phyloP scores from a whole-genome alignment of 768 basidiomycete genomes.

The Amanita thiersii region DNA sequence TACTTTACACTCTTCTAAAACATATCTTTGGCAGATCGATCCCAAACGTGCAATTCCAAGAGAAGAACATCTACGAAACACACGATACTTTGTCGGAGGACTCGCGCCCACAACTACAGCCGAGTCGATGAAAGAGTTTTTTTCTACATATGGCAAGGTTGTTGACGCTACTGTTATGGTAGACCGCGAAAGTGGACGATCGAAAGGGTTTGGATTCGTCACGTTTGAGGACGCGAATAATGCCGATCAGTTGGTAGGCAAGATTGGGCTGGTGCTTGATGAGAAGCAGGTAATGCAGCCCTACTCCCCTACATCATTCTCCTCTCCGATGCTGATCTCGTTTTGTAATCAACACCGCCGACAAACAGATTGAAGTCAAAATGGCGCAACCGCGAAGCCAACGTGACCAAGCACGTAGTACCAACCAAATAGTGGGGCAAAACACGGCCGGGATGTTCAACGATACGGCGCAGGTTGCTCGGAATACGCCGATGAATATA shows the following conservation, averaged over 20 bases:
- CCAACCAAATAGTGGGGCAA: slow-evolving; percentile 15
- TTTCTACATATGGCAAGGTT: slow-evolving; percentile 67
- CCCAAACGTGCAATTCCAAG: slow-evolving; percentile 84
- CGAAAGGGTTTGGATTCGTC: slow-evolving; percentile 82
- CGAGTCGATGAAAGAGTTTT: slow-evolving; percentile 65
- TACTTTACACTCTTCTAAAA: not conserved
- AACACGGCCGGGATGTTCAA: slow-evolving; percentile 7
- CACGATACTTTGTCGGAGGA: slow-evolving; percentile 79
- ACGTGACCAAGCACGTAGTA: slow-evolving; percentile 42
- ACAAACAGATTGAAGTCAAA: slow-evolving; percentile 85
- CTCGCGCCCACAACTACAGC: slow-evolving; percentile 60
- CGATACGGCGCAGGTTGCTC: not conserved
- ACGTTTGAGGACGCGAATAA: slow-evolving; percentile 65
- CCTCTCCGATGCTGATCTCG: too few relatives aligned
- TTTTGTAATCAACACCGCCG: too few relatives aligned
- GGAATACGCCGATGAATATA: slow-evolving; percentile 12
- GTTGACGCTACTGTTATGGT: slow-evolving; percentile 84
- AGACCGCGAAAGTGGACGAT: slow-evolving; percentile 65
- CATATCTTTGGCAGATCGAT: slow-evolving; percentile 51
- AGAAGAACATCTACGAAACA: slow-evolving; percentile 67
- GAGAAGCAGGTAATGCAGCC: slow-evolving; percentile 57
- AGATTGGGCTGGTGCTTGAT: slow-evolving; percentile 60
- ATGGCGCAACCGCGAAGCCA: slow-evolving; percentile 67
- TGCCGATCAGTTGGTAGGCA: slow-evolving; percentile 59
- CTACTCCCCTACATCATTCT: too few relatives aligned